Evolutionary conservation across 2,329 filamentous ascomycete genomes (phyloP).

Genomic region (Lasiodiplodia gonubiensis): DNA sequence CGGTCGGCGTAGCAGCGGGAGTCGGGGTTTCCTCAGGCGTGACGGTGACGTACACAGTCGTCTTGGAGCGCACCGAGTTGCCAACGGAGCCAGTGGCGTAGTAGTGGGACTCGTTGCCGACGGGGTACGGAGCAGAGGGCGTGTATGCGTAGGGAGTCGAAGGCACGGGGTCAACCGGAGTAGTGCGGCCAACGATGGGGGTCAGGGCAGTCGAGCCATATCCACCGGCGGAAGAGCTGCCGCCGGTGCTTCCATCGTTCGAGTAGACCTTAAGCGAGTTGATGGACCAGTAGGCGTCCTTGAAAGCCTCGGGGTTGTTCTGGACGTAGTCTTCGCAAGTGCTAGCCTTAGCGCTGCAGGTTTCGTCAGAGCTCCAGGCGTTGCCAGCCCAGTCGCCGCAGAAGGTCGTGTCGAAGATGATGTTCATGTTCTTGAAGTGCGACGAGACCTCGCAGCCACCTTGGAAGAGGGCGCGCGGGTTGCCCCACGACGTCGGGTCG

Average conservation of each 20-base stretch:
- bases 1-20: slow-evolving; percentile 30
- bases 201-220: neutral
- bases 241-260: neutral
- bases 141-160: neutral
- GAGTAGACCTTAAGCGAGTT: slow-evolving; percentile 49
- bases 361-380: slow-evolving; percentile 63
- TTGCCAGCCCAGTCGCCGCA: slow-evolving; percentile 86
- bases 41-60: slow-evolving; percentile 11
- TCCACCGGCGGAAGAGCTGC: neutral
- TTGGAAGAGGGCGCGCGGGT: slow-evolving; percentile 70
- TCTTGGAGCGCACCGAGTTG: slow-evolving; percentile 13
- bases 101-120: neutral
- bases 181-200: neutral
- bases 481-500: slow-evolving; percentile 71
- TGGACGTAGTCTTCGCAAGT: slow-evolving; percentile 76
- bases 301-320: slow-evolving; percentile 72
- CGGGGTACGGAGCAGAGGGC: neutral
- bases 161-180: neutral
- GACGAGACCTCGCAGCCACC: slow-evolving; percentile 72
- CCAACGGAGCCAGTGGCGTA: neutral
- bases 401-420: slow-evolving; percentile 83
- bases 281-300: slow-evolving; percentile 77
- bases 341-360: slow-evolving; percentile 64
- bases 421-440: slow-evolving; percentile 73
- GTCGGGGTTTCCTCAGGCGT: neutral